Evolutionary conservation across 495 filamentous ascomycete genomes (phyloP), one percentile per base, ranked within the genome.

Genomic region (Xylaria cubensis): DNA sequence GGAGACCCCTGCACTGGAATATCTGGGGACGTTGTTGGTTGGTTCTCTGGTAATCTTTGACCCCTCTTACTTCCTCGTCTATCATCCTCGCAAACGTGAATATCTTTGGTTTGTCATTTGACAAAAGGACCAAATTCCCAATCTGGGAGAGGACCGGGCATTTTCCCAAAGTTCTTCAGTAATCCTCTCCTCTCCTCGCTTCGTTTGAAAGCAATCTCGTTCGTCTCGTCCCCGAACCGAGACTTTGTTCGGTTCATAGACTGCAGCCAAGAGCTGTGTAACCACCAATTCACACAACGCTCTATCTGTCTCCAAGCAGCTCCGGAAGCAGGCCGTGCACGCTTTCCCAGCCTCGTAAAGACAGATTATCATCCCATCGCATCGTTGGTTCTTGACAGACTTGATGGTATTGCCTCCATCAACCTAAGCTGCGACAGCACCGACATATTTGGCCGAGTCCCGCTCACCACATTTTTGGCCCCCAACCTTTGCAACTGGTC

Each of bases 1-100:
- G 50, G 58, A 71, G 69, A 67, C 58, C 70, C 62, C 70, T 72
- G 63, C 51, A 63, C 62, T 42, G 62, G 9, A 67, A 67, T 58
- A 42, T n/a, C 61, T 5, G 21, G 61, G 53, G 53, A 36, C 26
- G 13, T 51, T 64, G 13, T 63, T 64, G 59, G 59, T 71, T 71
- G 69, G 69, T 65, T 65, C 70, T 51, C 66, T 72, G 61, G 26
- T 48, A 8, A 72, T 66, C 63, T 15, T 48, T 58, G 70, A 66
- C 70, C 70, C 70, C 63, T 72, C 70, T 56, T 32, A 21, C 26
- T 50, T 32, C 24, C 48, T 53, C 53, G 67, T 69, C 42, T 36
- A 62, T 69, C 39, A 36, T 56, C 69, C 48, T 63, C 41, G 34
- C 34, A 32, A 70, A 32, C 44, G 53, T 63, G 46, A 59, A 65